These are phyloP conservation scores for Lizonia empirigonia DNA, from an alignment of 2,329 filamentous ascomycete genomes.

Conservation along the genomic window DNA sequence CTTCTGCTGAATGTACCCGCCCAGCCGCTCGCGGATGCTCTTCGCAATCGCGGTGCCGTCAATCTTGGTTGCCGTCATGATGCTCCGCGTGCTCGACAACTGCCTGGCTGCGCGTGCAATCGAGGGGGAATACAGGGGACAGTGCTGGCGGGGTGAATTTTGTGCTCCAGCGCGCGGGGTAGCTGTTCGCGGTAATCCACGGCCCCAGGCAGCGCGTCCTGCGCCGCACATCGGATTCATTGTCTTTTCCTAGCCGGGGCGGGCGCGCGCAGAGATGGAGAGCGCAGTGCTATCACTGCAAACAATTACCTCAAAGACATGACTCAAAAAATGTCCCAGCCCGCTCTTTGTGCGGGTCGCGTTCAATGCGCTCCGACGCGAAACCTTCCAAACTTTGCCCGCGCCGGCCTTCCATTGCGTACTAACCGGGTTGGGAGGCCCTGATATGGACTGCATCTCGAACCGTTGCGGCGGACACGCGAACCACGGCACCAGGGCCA, in stretches of 20 bases:
- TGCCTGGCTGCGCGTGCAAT: conserved; percentile 21
- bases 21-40: conserved; percentile 81
- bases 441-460: conserved; percentile 7
- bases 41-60: conserved; percentile 96
- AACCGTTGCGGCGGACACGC: neutral
- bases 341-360: conserved; percentile 15
- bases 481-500: neutral
- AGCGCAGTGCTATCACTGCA: conserved; percentile 3
- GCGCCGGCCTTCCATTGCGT: conserved; percentile 29
- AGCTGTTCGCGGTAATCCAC: conserved; percentile 40
- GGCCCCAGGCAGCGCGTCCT: conserved; percentile 29
- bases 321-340: conserved; percentile 12
- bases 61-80: conserved; percentile 88
- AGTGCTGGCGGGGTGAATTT: conserved; percentile 30
- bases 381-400: conserved; percentile 32
- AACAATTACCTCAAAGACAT: conserved; percentile 16
- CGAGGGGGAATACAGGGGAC: conserved; percentile 27
- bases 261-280: conserved; percentile 21
- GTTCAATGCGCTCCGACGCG: conserved; percentile 26
- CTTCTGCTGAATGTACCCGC: conserved; percentile 77
- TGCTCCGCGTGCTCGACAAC: conserved; percentile 61
- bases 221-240: conserved; percentile 38
- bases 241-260: conserved; percentile 36
- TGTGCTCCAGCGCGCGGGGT: conserved; percentile 40
- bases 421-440: conserved; percentile 17